Base-by-base conservation (phyloP, 2,329 filamentous ascomycete species). In the Colletotrichum siamense region DNA sequence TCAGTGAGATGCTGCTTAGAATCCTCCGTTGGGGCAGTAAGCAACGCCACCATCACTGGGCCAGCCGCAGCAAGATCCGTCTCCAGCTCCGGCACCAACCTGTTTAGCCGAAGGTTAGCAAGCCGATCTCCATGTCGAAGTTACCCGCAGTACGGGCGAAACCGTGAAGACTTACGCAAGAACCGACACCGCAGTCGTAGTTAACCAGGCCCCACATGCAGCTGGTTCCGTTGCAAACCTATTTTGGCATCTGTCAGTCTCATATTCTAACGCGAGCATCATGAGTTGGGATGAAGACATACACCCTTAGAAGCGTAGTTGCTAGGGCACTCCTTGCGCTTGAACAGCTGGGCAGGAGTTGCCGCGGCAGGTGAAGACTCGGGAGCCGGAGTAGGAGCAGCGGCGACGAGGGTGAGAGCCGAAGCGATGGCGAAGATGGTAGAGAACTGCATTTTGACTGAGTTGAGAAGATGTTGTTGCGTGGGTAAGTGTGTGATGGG, bases 61-160 rank as follows among this genome's bases (percentile, higher is more conserved):
- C 57, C 57, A n/a, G 26, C 57, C 57, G 24, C 26, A 61, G 57
- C 57, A 32, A 61, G 26, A 30, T 22, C 15, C 26, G 30, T 61
- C 57, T 3, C 57, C 26, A 61, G 57, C 57, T 61, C 57, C 57
- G 3, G 26, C 26, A 5, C 57, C 57, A 32, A 61, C 16, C 57
- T 61, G 1, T 32, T 16, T 0, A 61, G 15, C 57, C 12, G 0
- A 5, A 30, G 6, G 9, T 32, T n/a, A 61, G 15, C n/a, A 32
- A 32, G 1, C 1, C 12, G 6, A 61, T 12, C 1, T 32, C 6
- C 26, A 4, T 44, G 18, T 1, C 1, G 18, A 4, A 4, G 9
- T 44, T 3, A n/a, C 3, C 18, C 5, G 2, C 5, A 12, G 9
- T 44, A 3, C 13, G 10, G 9, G 16, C 16, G 24, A 61, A 30